Conservation (phyloP, 805 yeast genomes). For the Saccharomycodes ludwigii region DNA sequence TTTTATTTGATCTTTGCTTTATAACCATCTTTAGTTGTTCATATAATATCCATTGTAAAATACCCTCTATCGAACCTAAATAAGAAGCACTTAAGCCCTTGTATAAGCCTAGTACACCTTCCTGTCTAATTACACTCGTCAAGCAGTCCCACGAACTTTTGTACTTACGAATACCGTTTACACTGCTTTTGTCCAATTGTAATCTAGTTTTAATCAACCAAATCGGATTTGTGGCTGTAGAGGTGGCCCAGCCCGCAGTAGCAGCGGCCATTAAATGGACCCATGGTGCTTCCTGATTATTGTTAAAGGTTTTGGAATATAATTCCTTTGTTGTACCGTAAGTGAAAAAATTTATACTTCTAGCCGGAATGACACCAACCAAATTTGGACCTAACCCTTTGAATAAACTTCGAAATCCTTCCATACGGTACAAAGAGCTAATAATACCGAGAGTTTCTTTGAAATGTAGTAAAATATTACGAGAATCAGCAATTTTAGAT, state of each 20-base stretch:
- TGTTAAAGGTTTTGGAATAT: slow-evolving; percentile 50
- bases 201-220: slow-evolving; percentile 94
- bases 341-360: slow-evolving; percentile 92
- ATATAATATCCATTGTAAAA: slow-evolving; percentile 91
- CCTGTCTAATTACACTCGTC: slow-evolving; percentile 51
- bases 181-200: slow-evolving; percentile 71
- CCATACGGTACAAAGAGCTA: slow-evolving; percentile 51
- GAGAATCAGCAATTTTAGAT: slow-evolving; percentile 11
- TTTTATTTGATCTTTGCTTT: slow-evolving; percentile 31
- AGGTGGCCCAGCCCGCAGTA: slow-evolving; percentile 84
- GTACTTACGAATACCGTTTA: slow-evolving; percentile 43
- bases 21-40: slow-evolving; percentile 84
- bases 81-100: slow-evolving; percentile 92
- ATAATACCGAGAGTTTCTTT: slow-evolving; percentile 71
- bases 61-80: slow-evolving; percentile 83
- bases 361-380: slow-evolving; percentile 96
- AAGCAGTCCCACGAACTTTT: slow-evolving; percentile 81
- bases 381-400: slow-evolving; percentile 94
- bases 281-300: slow-evolving; percentile 71
- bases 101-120: slow-evolving; percentile 73
- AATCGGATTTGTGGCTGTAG: slow-evolving; percentile 95
- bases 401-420: slow-evolving; percentile 80
- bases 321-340: slow-evolving; percentile 87
- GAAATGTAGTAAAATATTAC: slow-evolving; percentile 37
- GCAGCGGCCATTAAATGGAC: slow-evolving; percentile 81